Evolutionary conservation across 139 green algal genomes (phyloP), one percentile per base, ranked within the genome.

Genomic region (Tetratostichococcus sp.): DNA sequence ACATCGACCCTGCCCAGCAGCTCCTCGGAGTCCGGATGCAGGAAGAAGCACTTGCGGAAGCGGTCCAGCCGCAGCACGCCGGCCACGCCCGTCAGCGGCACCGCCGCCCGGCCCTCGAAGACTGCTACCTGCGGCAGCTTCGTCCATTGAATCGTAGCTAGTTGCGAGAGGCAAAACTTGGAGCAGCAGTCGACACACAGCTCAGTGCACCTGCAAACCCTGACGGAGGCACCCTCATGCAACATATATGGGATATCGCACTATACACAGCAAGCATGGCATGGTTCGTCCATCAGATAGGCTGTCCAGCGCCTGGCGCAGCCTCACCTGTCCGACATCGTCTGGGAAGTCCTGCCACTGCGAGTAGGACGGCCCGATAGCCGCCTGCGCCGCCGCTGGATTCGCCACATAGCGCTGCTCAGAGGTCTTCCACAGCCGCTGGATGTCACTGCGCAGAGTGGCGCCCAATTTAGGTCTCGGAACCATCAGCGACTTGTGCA

Each of bases 21-120:
- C 62, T 93, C 85, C 72, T 86, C 72, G 6, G 95, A 77, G 26
- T 88, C 90, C 2, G 70, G 39, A 74, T 95, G 87, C 74, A 95
- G 80, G 58, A 79, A 79, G 57, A 79, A 79, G 14, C 39, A 57
- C 34, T 79, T 79, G 33, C 62, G 57, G 58, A 79, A 79, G n/a
- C 57, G 33, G 43, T 71, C 35, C 4, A 79, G 21, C 8, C 57
- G 23, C 50, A 62, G 50, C 50, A 26, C 11, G 2, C 50, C 50
- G 22, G 35, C 23, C 21, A 69, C 3, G 0, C 67, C 28, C 2
- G 34, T 25, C 2, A 33, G 50, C 28, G 35, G 35, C 33, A 11
- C 35, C 33, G 69, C 25, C 2, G 75, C 68, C n/a, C 74, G 71
- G 33, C 75, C 75, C 31, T 65, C 32, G 25, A 79, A 79, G 1